phyloP scores from a whole-genome alignment of 164 flowering plant genomes.

The Chloranthus sessilifolius region DNA sequence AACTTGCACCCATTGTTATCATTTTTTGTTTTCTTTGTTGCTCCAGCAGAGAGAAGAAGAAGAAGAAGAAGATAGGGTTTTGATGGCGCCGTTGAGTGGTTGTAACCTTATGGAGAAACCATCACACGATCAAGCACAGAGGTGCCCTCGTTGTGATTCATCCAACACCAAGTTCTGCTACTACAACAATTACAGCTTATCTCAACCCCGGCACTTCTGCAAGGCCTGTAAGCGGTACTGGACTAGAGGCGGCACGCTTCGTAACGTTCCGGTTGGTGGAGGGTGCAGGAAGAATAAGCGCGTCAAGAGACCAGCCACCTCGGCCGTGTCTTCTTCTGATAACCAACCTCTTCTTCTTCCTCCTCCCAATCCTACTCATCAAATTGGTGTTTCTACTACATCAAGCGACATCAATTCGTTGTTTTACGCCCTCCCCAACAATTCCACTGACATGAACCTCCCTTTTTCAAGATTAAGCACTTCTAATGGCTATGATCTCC shows the following conservation, averaged over 20 bases:
- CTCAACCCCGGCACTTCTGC: conserved; percentile 85
- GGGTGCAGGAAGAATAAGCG: conserved; percentile 73
- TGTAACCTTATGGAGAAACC: conserved; percentile 18
- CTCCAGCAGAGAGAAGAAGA: conserved; percentile 8
- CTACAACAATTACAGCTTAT: conserved; percentile 84
- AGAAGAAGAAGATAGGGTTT: not conserved
- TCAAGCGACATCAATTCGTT: conserved; percentile 21
- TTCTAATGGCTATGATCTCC: conserved; percentile 24
- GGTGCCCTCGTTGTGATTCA: conserved; percentile 79
- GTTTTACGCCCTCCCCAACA: conserved; percentile 34
- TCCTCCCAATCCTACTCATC: conserved; percentile 7
- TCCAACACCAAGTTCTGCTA: conserved; percentile 84
- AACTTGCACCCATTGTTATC: not conserved
- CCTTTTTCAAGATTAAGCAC: conserved; percentile 25
- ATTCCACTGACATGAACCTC: conserved; percentile 27
- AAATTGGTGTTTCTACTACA: conserved; percentile 8
- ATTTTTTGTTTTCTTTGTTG: conserved; percentile 6
- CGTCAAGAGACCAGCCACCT: conserved; percentile 35
- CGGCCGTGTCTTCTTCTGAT: too few species aligned
- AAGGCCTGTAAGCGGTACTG: conserved; percentile 84
- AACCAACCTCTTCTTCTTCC: conserved; percentile 18
- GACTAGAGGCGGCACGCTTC: conserved; percentile 81
- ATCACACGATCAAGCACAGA: conserved; percentile 26
- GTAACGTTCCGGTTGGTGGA: conserved; percentile 86
- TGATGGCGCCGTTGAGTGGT: too few species aligned